These are phyloP conservation scores for Epichloe scottii DNA, from an alignment of 2,329 filamentous ascomycete species.

Conservation along the genomic window DNA sequence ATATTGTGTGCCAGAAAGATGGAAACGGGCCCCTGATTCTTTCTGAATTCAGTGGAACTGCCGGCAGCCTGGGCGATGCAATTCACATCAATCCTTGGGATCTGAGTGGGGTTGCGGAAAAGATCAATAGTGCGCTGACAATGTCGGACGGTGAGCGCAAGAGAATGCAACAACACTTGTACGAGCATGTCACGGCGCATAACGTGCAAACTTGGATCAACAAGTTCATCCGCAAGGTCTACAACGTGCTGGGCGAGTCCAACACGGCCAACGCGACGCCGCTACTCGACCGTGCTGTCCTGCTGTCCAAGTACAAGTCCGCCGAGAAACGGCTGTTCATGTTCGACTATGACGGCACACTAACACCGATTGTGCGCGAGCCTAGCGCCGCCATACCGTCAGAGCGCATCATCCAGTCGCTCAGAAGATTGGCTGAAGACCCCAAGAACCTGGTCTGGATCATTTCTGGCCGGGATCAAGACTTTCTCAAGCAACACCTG, in stretches of 20 bases:
- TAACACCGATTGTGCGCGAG: slow-evolving; percentile 90
- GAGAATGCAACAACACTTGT: slow-evolving; percentile 61
- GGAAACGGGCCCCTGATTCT: slow-evolving; percentile 80
- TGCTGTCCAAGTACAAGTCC: slow-evolving; percentile 62
- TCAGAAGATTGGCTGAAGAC: slow-evolving; percentile 70
- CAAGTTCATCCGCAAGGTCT: slow-evolving; percentile 64
- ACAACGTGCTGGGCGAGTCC: slow-evolving; percentile 68
- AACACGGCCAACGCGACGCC: slow-evolving; percentile 68
- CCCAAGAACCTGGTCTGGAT: slow-evolving; percentile 90
- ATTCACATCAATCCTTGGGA: slow-evolving; percentile 98
- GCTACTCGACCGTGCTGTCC: slow-evolving; percentile 58
- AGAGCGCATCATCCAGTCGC: slow-evolving; percentile 64
- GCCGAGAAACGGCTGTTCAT: slow-evolving; percentile 80
- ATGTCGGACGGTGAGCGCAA: slow-evolving; percentile 57
- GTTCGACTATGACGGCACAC: slow-evolving; percentile 97
- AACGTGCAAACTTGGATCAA: slow-evolving; percentile 80
- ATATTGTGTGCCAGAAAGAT: slow-evolving; percentile 83
- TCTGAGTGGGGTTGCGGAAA: slow-evolving; percentile 66
- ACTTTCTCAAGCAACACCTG: slow-evolving; percentile 80
- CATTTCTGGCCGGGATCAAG: slow-evolving; percentile 87
- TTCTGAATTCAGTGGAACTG: slow-evolving; percentile 92
- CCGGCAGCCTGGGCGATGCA: slow-evolving; percentile 70
- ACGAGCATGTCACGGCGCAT: slow-evolving; percentile 72
- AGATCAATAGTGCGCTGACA: slow-evolving; percentile 69
- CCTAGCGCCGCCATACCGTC: slow-evolving; percentile 83